These are phyloP conservation scores for Candida easanensis DNA, from an alignment of 805 yeast species.

Conservation along the genomic window DNA sequence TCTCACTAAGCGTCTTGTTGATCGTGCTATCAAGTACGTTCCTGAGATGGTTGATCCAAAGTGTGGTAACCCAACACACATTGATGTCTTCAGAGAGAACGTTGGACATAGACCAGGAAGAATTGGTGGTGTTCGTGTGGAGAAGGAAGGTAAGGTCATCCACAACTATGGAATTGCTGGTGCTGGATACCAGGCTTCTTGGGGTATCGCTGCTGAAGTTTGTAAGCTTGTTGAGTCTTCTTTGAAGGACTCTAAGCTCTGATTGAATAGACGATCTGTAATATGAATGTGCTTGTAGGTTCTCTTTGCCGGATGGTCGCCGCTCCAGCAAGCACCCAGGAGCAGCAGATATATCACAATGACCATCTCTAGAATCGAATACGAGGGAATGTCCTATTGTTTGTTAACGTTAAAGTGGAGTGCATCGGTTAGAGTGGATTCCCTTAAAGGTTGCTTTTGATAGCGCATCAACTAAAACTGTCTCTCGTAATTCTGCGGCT, in stretches of 20 bases:
- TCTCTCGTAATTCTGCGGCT: too few relatives aligned
- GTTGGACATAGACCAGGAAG: slow-evolving; percentile 72
- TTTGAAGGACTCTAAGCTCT: slow-evolving; percentile 24
- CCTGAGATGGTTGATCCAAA: slow-evolving; percentile 29
- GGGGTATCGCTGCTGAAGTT: slow-evolving; percentile 55
- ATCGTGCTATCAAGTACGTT: slow-evolving; percentile 25
- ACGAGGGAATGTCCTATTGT: too few relatives aligned
- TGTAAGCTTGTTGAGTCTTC: slow-evolving; percentile 33
- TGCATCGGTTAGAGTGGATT: too few relatives aligned
- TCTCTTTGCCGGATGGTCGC: too few relatives aligned
- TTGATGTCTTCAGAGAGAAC: slow-evolving; percentile 48
- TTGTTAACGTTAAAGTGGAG: too few relatives aligned
- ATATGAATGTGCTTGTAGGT: too few relatives aligned
- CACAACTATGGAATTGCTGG: slow-evolving; percentile 77
- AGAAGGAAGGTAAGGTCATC: slow-evolving; percentile 40
- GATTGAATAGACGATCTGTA: too few relatives aligned
- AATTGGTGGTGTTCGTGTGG: slow-evolving; percentile 55
- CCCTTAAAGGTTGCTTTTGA: too few relatives aligned
- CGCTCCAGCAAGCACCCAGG: too few relatives aligned
- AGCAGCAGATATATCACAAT: too few relatives aligned
- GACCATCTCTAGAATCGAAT: too few relatives aligned
- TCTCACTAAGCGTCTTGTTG: slow-evolving; percentile 43
- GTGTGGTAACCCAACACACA: slow-evolving; percentile 31
- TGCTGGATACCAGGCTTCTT: slow-evolving; percentile 73
- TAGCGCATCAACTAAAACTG: too few relatives aligned